A percentile compares a stretch with the other conserved stretches of the same genome.
Evolutionary conservation across 345 rosid genomes (phyloP).

Genomic region (Adansonia digitata): DNA sequence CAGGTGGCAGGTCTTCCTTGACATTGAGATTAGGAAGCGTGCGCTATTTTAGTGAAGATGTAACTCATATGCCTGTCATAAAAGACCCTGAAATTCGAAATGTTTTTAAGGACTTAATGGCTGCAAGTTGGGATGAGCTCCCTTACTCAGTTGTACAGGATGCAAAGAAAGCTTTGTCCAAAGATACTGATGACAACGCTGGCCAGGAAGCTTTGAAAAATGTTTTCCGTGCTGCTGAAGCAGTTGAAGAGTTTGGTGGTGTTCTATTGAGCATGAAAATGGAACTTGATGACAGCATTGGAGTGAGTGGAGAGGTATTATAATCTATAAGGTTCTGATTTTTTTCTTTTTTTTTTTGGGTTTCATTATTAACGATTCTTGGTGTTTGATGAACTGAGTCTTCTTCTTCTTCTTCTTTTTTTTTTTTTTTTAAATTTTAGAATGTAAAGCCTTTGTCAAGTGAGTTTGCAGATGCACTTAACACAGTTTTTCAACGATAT

Average conservation of each 20-base stretch:
- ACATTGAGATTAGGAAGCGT: slow-evolving; percentile 38
- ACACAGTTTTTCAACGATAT: slow-evolving; percentile 56
- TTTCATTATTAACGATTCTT: neutral
- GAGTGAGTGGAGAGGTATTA: slow-evolving; percentile 85
- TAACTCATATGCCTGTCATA: slow-evolving; percentile 60
- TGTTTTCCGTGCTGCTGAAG: slow-evolving; percentile 79
- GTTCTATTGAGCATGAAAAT: slow-evolving; percentile 64
- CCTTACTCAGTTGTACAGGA: slow-evolving; percentile 42
- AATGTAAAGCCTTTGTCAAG: slow-evolving; percentile 59
- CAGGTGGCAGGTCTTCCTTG: slow-evolving; percentile 44
- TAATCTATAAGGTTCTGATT: neutral
- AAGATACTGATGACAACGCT: slow-evolving; percentile 56
- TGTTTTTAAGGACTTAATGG: slow-evolving; percentile 83
- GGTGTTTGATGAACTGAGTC: slow-evolving; percentile 8
- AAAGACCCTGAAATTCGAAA: slow-evolving; percentile 45
- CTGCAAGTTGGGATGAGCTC: slow-evolving; percentile 71
- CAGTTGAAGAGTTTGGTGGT: slow-evolving; percentile 79
- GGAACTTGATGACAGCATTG: slow-evolving; percentile 88
- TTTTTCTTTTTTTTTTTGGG: neutral
- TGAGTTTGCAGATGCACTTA: slow-evolving; percentile 48
- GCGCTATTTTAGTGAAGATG: slow-evolving; percentile 59
- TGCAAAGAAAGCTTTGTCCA: slow-evolving; percentile 56
- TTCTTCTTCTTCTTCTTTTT: too few species aligned
- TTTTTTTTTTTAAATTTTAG: too few species aligned
- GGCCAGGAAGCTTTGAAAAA: slow-evolving; percentile 69